Conservation (phyloP, 768 basidiomycete genomes). For the Ramaria rubella region DNA sequence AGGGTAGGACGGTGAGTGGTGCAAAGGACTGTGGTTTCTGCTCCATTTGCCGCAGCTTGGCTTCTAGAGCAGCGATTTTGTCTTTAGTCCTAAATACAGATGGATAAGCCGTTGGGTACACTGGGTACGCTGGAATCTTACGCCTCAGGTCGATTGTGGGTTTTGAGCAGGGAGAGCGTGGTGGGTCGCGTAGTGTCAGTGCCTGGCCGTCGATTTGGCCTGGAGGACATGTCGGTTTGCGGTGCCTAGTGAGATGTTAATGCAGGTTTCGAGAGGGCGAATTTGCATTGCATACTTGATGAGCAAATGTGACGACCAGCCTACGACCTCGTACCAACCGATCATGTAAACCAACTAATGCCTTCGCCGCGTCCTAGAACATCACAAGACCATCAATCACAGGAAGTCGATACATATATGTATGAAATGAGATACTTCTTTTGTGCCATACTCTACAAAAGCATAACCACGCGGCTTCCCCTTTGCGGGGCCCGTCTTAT, state of each 20-base stretch:
- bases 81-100: slow-evolving; percentile 47
- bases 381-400: slow-evolving; percentile 12
- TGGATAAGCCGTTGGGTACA: not conserved
- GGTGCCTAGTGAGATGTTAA: slow-evolving; percentile 5
- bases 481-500: slow-evolving; percentile 81
- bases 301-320: slow-evolving; percentile 85
- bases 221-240: slow-evolving; percentile 28
- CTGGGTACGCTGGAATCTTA: slow-evolving; percentile 11
- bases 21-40: not conserved
- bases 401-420: not conserved
- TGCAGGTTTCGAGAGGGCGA: not conserved
- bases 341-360: slow-evolving; percentile 64
- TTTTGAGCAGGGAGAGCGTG: slow-evolving; percentile 83
- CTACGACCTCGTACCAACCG: slow-evolving; percentile 83
- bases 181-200: slow-evolving; percentile 66
- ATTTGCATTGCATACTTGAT: slow-evolving; percentile 46
- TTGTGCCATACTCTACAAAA: slow-evolving; percentile 77
- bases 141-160: slow-evolving; percentile 43
- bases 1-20: slow-evolving; percentile 4
- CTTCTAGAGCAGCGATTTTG: slow-evolving; percentile 95
- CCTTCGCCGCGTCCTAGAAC: slow-evolving; percentile 76
- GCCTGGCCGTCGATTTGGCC: slow-evolving; percentile 26
- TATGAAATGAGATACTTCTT: slow-evolving; percentile 58
- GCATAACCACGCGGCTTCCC: slow-evolving; percentile 96
- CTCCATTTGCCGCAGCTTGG: slow-evolving; percentile 82